Conservation (phyloP, 1,139 yeast species). For the Diutina mesorugosa region DNA sequence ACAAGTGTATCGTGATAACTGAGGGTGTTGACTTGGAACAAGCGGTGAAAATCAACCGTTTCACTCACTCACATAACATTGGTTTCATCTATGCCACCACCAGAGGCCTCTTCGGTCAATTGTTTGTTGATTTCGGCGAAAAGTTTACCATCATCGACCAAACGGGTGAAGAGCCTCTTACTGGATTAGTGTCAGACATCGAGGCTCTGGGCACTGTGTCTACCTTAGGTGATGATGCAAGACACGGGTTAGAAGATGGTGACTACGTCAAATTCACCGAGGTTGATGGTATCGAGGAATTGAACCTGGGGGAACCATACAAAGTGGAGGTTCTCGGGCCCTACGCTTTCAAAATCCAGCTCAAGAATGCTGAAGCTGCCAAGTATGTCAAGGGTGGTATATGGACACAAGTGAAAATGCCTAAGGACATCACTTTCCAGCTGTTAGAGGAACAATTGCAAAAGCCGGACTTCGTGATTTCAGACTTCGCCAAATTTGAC, state of each 20-base stretch:
- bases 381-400: conserved; percentile 75
- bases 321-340: conserved; percentile 87
- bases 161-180: conserved; percentile 84
- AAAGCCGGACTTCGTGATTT: conserved; percentile 65
- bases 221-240: conserved; percentile 78
- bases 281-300: conserved; percentile 54
- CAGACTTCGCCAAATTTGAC: conserved; percentile 91
- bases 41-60: conserved; percentile 61
- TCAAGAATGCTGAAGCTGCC: background rate
- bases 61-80: conserved; percentile 62
- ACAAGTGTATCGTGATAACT: conserved; percentile 76
- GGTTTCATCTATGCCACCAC: conserved; percentile 74
- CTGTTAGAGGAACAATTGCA: conserved; percentile 50
- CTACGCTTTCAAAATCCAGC: conserved; percentile 61
- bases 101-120: conserved; percentile 78
- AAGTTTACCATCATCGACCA: conserved; percentile 70
- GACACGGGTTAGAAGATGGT: conserved; percentile 93
- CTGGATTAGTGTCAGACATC: conserved; percentile 81
- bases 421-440: conserved; percentile 49
- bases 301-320: conserved; percentile 62
- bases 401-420: conserved; percentile 86
- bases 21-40: conserved; percentile 54
- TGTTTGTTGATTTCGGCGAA: conserved; percentile 84
- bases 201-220: conserved; percentile 70
- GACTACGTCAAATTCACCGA: conserved; percentile 83